Evolutionary conservation across 805 yeast species (phyloP).

Genomic region (Metschnikowia koreensis): DNA sequence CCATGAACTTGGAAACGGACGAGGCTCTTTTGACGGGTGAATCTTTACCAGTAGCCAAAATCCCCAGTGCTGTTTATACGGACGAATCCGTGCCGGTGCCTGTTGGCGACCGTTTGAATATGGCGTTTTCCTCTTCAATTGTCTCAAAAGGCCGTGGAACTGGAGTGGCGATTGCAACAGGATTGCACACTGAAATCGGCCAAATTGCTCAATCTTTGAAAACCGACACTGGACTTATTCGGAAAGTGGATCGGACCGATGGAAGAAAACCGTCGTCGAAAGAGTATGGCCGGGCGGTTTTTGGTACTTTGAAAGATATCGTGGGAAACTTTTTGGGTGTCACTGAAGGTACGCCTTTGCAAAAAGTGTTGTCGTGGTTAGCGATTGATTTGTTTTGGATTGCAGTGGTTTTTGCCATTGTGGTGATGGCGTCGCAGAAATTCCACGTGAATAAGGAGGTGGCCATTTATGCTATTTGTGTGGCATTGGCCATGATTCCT

Average conservation of each 20-base stretch:
- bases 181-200: conserved; percentile 72
- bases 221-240: conserved; percentile 36
- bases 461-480: conserved; percentile 86
- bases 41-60: conserved; percentile 63
- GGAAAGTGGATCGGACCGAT: conserved; percentile 39
- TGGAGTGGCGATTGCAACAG: conserved; percentile 66
- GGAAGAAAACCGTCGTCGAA: conserved; percentile 41
- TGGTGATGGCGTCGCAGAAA: conserved; percentile 82
- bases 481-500: conserved; percentile 78
- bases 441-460: conserved; percentile 75
- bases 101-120: conserved; percentile 70
- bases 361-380: conserved; percentile 68
- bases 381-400: conserved; percentile 69
- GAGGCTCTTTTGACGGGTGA: conserved; percentile 69
- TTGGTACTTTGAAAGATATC: conserved; percentile 50
- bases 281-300: conserved; percentile 48
- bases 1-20: conserved; percentile 67
- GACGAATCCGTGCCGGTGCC: conserved; percentile 39
- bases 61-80: conserved; percentile 40
- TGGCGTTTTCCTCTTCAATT: conserved; percentile 67
- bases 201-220: conserved; percentile 49
- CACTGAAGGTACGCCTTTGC: conserved; percentile 81
- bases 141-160: conserved; percentile 74
- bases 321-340: conserved; percentile 73
- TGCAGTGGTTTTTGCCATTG: conserved; percentile 80